Conservation (phyloP, 768 basidiomycete species). For the Xerocomus brunneocitrinus region DNA sequence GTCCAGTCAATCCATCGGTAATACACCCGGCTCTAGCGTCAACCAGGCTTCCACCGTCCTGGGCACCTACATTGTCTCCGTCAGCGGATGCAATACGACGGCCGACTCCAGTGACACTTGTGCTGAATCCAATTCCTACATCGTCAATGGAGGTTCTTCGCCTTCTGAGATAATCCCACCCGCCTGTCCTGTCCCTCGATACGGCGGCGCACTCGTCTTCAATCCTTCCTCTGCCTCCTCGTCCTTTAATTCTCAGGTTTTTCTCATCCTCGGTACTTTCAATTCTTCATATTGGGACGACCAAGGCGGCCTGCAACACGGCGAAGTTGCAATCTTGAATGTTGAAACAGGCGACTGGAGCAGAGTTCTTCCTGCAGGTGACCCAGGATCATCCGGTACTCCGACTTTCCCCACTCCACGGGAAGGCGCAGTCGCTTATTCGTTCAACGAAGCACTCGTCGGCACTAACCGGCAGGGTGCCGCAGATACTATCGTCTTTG, state of each 20-base stretch:
- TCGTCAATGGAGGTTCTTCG: constrained; percentile 35
- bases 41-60: constrained; percentile 60
- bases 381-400: constrained; percentile 47
- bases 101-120: constrained; percentile 42
- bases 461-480: constrained; percentile 45
- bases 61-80: constrained; percentile 45
- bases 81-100: constrained; percentile 58
- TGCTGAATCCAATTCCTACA: constrained; percentile 54
- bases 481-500: constrained; percentile 75
- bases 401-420: constrained; percentile 60
- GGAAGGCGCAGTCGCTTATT: constrained; percentile 63
- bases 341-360: constrained; percentile 61
- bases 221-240: constrained; percentile 46
- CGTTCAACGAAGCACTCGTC: constrained; percentile 51
- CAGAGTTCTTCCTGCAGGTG: constrained; percentile 69
- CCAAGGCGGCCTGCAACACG: constrained; percentile 50
- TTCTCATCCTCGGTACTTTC: constrained; percentile 66
- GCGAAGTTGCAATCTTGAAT: constrained; percentile 73
- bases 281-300: constrained; percentile 66
- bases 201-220: constrained; percentile 53
- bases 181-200: constrained; percentile 62
- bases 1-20: constrained; percentile 43
- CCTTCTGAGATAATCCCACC: constrained; percentile 36
- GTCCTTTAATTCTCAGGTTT: constrained; percentile 58
- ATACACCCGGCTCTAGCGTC: constrained; percentile 29